Conservation (phyloP, 2,329 filamentous ascomycete genomes). For the Chalaropsis ovoidea region DNA sequence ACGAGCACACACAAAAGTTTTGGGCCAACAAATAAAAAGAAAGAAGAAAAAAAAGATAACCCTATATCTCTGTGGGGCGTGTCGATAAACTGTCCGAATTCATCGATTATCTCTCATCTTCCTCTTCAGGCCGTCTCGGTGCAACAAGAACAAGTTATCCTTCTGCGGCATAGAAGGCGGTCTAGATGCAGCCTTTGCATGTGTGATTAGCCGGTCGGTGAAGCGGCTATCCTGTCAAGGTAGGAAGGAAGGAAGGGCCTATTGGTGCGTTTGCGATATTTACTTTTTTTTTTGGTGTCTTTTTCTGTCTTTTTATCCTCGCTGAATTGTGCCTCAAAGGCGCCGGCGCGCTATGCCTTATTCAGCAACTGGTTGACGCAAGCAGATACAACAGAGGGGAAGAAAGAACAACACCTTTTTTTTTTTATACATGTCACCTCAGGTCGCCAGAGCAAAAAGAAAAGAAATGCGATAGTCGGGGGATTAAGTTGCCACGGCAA, state of each 20-base stretch:
- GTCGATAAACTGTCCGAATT: too few species aligned
- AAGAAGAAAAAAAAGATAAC: too few species aligned
- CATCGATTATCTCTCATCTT: too few species aligned
- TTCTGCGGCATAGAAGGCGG: background rate
- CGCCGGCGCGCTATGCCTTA: background rate
- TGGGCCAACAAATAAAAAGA: background rate
- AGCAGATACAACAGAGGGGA: background rate
- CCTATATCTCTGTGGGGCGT: too few species aligned
- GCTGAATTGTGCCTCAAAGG: background rate
- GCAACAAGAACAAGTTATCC: background rate
- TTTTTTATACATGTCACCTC: conserved; percentile 9
- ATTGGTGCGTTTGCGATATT: background rate
- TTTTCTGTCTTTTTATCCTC: background rate
- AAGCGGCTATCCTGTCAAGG: background rate
- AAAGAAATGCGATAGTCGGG: too few species aligned
- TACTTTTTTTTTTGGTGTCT: background rate
- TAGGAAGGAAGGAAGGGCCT: background rate
- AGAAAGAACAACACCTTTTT: background rate
- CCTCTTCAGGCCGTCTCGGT: background rate
- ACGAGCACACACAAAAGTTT: background rate
- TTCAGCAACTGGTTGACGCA: background rate
- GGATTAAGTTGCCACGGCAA: too few species aligned
- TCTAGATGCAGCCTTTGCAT: background rate
- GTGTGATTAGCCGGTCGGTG: background rate
- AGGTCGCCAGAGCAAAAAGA: background rate